Conservation (phyloP, 352 stramenopile genomes). For the Phytophthora constricta region DNA sequence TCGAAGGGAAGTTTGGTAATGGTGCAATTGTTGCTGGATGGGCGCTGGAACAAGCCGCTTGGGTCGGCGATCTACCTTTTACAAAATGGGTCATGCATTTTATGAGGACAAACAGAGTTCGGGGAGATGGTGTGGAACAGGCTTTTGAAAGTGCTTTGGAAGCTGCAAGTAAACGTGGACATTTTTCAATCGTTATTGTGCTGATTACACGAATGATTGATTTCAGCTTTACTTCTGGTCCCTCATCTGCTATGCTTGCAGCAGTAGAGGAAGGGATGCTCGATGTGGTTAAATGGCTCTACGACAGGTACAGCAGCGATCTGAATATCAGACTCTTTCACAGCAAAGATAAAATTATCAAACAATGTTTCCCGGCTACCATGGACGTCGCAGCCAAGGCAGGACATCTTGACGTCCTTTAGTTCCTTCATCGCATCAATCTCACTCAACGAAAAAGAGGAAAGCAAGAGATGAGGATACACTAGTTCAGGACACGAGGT, state of each 20-base stretch:
- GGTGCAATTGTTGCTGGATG: background rate
- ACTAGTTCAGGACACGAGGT: too few relatives aligned
- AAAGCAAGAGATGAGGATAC: background rate
- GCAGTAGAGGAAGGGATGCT: background rate
- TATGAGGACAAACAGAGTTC: background rate
- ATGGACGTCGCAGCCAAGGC: background rate
- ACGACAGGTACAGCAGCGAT: background rate
- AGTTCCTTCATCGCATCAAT: background rate
- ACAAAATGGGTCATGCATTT: background rate
- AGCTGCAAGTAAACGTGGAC: background rate
- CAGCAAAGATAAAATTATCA: background rate
- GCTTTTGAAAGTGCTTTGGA: background rate
- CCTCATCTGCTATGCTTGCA: background rate
- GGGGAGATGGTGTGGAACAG: background rate
- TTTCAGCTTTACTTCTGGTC: background rate
- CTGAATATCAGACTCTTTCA: background rate
- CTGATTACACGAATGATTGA: background rate
- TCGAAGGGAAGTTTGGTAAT: background rate
- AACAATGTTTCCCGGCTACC: background rate
- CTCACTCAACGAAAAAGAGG: background rate
- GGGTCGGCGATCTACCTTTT: background rate
- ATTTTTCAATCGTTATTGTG: background rate
- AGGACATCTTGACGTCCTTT: background rate
- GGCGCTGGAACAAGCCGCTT: background rate
- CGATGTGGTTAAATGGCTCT: background rate